These are phyloP conservation scores for Endocalyx cinctus DNA, from an alignment of 2,329 filamentous ascomycete species.

Conservation along the genomic window DNA sequence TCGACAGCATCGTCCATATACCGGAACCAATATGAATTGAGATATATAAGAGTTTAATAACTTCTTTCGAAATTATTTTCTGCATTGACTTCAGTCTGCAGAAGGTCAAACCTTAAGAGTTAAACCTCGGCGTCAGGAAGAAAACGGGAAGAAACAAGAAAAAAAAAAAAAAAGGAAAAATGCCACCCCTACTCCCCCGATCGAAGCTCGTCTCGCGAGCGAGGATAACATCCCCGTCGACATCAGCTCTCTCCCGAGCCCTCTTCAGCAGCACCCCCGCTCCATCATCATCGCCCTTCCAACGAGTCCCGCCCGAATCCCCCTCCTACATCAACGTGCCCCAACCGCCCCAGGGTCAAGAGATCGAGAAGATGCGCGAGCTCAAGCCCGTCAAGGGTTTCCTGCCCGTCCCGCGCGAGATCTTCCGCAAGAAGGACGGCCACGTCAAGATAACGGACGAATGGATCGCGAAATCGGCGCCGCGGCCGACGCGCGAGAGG, in stretches of 20 bases:
- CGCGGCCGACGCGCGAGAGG: constrained; percentile 26
- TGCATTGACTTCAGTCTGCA: too few species aligned
- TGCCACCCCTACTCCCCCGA: constrained; percentile 13
- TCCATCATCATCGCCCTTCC: constrained; percentile 35
- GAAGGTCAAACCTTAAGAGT: too few species aligned
- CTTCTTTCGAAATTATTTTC: too few species aligned
- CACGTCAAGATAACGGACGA: constrained; percentile 55
- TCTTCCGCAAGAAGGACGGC: constrained; percentile 61
- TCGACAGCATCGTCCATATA: too few species aligned
- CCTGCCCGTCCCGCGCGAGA: constrained; percentile 74
- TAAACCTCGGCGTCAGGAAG: too few species aligned
- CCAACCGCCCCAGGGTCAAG: constrained; percentile 65
- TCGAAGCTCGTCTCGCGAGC: constrained; percentile 6
- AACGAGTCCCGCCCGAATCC: constrained; percentile 71
- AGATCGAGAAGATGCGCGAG: constrained; percentile 30
- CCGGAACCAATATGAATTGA: too few species aligned
- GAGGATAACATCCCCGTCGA: constrained; percentile 12
- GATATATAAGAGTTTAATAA: too few species aligned
- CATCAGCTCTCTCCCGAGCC: constrained; percentile 26
- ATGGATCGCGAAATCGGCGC: constrained; percentile 51
- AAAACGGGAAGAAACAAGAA: too few species aligned
- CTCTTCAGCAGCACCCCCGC: constrained; percentile 42
- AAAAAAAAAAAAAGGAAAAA: too few species aligned
- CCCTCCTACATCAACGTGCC: constrained; percentile 84
- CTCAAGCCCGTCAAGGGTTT: constrained; percentile 62